A percentile compares a stretch with the other conserved stretches of the same genome.
Evolutionary conservation across 2,329 filamentous ascomycete genomes (phyloP).

Genomic region (Apiospora hydei): DNA sequence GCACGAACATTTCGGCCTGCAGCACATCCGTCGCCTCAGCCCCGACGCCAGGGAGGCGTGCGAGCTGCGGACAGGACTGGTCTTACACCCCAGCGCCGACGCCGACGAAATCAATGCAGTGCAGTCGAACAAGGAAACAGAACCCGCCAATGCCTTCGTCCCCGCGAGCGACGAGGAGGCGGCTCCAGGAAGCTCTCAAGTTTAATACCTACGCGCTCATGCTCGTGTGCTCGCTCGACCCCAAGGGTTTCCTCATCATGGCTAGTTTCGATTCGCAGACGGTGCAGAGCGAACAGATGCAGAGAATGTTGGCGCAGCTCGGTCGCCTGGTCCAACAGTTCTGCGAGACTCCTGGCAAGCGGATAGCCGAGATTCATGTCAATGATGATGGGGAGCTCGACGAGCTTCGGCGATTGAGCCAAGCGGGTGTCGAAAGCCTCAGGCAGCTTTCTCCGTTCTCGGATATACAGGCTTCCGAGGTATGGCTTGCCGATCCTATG

Average conservation of each 20-base stretch:
- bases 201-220: constrained; percentile 69
- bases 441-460: constrained; percentile 31
- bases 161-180: constrained; percentile 63
- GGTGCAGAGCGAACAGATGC: constrained; percentile 58
- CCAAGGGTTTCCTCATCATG: constrained; percentile 63
- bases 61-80: constrained; percentile 61
- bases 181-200: constrained; percentile 65
- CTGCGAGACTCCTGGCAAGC: constrained; percentile 45
- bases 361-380: constrained; percentile 44
- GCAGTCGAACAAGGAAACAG: constrained; percentile 33
- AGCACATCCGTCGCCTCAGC: constrained; percentile 65
- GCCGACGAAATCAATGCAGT: neutral
- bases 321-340: constrained; percentile 58
- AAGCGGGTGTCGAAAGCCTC: constrained; percentile 32
- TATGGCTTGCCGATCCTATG: constrained; percentile 50
- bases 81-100: constrained; percentile 47
- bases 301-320: constrained; percentile 60
- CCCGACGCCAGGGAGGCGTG: constrained; percentile 62
- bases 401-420: constrained; percentile 43
- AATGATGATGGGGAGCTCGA: constrained; percentile 45
- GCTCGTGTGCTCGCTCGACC: constrained; percentile 67
- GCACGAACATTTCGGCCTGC: constrained; percentile 69
- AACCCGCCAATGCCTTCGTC: constrained; percentile 59
- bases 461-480: constrained; percentile 37
- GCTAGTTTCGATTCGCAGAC: constrained; percentile 71